Base-by-base conservation (phyloP, 108 stramenopile species). In the Fragilariopsis cylindrus region DNA sequence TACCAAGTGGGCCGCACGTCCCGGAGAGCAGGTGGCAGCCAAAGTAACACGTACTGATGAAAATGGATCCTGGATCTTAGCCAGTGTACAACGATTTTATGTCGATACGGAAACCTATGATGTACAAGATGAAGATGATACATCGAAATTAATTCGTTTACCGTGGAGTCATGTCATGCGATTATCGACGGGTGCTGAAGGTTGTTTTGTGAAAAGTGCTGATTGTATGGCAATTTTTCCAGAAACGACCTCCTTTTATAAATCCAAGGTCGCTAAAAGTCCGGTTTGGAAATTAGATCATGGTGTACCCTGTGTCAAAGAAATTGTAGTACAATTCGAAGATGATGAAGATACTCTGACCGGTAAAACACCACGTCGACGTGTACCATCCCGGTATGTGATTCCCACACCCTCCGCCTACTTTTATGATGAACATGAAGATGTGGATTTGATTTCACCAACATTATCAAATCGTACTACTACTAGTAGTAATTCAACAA, bases 151-250 rank as follows among this genome's bases (percentile, higher is more conserved):
- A 13, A 93, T 97, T 65, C 92, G 96, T n/a, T 77, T 97, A 67
- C 97, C 97, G 2, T 96, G 88, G 91, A 82, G 81, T 70, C 92
- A 96, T 79, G 96, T 97, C 60, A 96, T 96, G 93, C 82, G 97
- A 19, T 73, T 97, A 53, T 76, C 78, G 21, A 92, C 81, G 3
- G 96, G 94, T 12, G 82, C 85, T 9, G 96, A 97, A 76, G 90
- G 89, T 1, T 90, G 90, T 67, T 94, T 96, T 74, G 77, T 83
- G 5, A 97, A 96, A 80, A 92, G 93, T 5, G 90, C 91, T 6
- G 80, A 85, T 49, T 96, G 96, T 68, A 95, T 98, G 93, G 98
- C 98, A n/a, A 98, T 99, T 60, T 99, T 99, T 78, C 98, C 98
- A 3, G 97, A 98, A 82, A 99, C 97, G 3, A 98, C 97, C 13